phyloP scores from a whole-genome alignment of 2,329 filamentous ascomycete genomes.

The Akanthomyces uredinophilus region DNA sequence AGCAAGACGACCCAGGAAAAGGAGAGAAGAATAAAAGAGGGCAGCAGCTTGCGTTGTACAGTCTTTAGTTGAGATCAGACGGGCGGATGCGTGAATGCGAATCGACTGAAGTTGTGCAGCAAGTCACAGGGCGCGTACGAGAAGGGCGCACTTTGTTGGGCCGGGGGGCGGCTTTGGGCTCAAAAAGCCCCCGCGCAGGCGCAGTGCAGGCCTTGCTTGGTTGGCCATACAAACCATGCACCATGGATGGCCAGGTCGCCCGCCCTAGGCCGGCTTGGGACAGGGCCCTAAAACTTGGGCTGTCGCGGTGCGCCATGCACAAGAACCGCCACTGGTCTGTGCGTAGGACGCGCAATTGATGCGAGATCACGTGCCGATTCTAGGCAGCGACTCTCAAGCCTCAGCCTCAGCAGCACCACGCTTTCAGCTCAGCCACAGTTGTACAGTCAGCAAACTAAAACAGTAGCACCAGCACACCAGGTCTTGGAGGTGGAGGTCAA shows the following conservation, averaged over 20 bases:
- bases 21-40: background rate
- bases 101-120: background rate
- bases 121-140: background rate
- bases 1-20: background rate
- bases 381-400: background rate
- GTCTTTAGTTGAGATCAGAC: background rate
- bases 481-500: too few species aligned
- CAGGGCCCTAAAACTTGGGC: background rate
- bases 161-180: background rate
- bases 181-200: slow-evolving; percentile 1
- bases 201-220: background rate
- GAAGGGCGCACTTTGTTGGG: slow-evolving; percentile 9
- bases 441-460: slow-evolving; percentile 1
- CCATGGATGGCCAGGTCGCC: background rate
- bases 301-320: slow-evolving; percentile 6
- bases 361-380: background rate
- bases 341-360: slow-evolving; percentile 5
- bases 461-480: too few species aligned
- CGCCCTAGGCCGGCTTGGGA: background rate
- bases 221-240: too few species aligned
- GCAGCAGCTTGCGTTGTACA: background rate
- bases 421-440: background rate
- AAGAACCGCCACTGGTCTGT: background rate
- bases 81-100: slow-evolving; percentile 1
- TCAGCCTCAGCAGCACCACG: background rate